phyloP scores from a whole-genome alignment of 108 stramenopile species.

The Nitzschia palea region DNA sequence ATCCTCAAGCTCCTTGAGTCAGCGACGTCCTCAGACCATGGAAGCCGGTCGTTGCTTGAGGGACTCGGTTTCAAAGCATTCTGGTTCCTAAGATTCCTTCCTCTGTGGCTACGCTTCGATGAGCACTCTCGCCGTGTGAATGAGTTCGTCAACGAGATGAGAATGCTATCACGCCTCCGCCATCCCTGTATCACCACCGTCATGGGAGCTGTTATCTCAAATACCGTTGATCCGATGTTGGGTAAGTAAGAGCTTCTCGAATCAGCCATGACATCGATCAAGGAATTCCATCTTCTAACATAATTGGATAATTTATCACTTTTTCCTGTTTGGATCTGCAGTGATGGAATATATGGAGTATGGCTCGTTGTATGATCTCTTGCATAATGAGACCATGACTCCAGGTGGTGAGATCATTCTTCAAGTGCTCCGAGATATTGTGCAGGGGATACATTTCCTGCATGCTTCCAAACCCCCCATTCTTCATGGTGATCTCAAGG shows the following conservation, averaged over 20 bases:
- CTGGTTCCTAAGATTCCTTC: background rate
- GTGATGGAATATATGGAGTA: constrained; percentile 64
- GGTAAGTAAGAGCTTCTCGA: too few species aligned
- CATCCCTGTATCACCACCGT: constrained; percentile 69
- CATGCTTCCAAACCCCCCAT: constrained; percentile 50
- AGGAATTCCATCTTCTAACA: too few species aligned
- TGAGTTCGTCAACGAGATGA: constrained; percentile 61
- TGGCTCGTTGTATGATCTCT: constrained; percentile 55
- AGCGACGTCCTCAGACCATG: constrained; percentile 9
- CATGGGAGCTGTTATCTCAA: constrained; percentile 40
- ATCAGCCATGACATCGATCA: too few species aligned
- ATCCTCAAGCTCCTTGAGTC: constrained; percentile 3
- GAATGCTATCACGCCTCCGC: constrained; percentile 50
- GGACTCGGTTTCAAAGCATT: background rate
- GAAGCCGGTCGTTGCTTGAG: background rate
- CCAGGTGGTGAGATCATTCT: constrained; percentile 53
- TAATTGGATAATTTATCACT: too few species aligned
- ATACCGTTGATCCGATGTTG: constrained; percentile 42
- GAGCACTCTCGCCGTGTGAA: constrained; percentile 7
- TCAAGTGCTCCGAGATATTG: constrained; percentile 54
- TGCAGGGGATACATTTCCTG: constrained; percentile 51
- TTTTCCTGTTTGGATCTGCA: too few species aligned
- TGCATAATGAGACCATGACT: constrained; percentile 55
- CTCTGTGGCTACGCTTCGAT: background rate
- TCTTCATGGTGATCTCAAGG: constrained; percentile 53